Percentiles rank a stretch among this genome's conserved stretches.
These are phyloP conservation scores for Metschnikowia continentalis DNA, from an alignment of 805 yeast genomes.

Conservation along the genomic window DNA sequence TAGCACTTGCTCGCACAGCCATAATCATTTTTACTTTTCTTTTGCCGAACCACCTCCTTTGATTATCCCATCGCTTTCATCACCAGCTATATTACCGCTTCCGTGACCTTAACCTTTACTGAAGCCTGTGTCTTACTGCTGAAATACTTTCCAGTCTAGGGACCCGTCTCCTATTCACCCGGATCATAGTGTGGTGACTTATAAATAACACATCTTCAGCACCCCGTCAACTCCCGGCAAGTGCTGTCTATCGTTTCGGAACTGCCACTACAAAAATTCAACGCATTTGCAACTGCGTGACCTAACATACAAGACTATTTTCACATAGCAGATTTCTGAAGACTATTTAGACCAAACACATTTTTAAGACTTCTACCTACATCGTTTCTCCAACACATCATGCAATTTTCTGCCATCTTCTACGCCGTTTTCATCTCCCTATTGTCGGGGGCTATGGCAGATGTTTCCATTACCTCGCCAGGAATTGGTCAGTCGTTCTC, in stretches of 20 bases:
- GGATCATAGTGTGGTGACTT: not conserved
- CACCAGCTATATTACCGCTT: not conserved
- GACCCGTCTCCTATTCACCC: not conserved
- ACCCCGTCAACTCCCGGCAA: not conserved
- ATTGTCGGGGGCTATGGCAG: conserved; percentile 34
- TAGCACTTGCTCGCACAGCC: conserved; percentile 2
- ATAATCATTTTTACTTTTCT: not conserved
- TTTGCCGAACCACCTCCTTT: not conserved
- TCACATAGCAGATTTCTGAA: not conserved
- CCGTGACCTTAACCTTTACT: not conserved
- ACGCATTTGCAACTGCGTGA: no score
- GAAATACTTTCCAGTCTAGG: not conserved
- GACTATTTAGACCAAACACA: not conserved
- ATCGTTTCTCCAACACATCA: not conserved
- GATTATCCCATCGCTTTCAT: not conserved
- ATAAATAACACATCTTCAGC: not conserved
- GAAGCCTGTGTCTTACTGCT: not conserved
- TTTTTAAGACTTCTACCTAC: no score
- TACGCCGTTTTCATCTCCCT: conserved; percentile 8
- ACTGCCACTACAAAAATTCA: not conserved
- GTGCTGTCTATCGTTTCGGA: not conserved
- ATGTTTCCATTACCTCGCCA: conserved; percentile 45
- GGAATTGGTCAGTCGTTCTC: conserved; percentile 33
- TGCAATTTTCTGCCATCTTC: conserved; percentile 13
- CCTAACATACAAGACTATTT: not conserved